phyloP scores from a whole-genome alignment of 2,329 filamentous ascomycete genomes.

The Hypoxylon sp. region DNA sequence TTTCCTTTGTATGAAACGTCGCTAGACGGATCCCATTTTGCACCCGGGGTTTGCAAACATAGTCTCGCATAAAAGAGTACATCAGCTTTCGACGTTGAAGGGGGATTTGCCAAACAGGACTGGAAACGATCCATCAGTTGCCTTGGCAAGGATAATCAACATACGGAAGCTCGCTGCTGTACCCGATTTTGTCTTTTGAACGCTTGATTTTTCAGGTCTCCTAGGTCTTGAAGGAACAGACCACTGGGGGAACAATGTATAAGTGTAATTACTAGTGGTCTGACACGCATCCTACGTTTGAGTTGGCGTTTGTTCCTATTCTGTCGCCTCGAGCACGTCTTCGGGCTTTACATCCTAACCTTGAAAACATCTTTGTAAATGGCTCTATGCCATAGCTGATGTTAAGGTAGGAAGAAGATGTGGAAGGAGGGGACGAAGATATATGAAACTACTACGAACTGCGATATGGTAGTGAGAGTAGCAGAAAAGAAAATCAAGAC shows the following conservation, averaged over 20 bases:
- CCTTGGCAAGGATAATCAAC: slow-evolving; percentile 19
- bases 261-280: slow-evolving; percentile 35
- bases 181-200: slow-evolving; percentile 34
- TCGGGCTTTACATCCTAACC: slow-evolving; percentile 10
- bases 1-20: slow-evolving; percentile 45
- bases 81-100: slow-evolving; percentile 21
- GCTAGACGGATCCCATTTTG: slow-evolving; percentile 33
- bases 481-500: slow-evolving; percentile 39
- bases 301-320: slow-evolving; percentile 14
- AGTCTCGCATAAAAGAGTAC: slow-evolving; percentile 37
- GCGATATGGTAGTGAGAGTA: slow-evolving; percentile 28
- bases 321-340: not conserved
- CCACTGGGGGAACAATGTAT: slow-evolving; percentile 17
- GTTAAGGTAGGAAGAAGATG: slow-evolving; percentile 11
- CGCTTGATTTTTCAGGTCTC: slow-evolving; percentile 14
- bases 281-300: slow-evolving; percentile 7
- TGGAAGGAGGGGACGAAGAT: slow-evolving; percentile 1
- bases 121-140: slow-evolving; percentile 7
- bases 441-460: slow-evolving; percentile 2
- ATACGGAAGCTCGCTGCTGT: slow-evolving; percentile 4
- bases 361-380: slow-evolving; percentile 1
- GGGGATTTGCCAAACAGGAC: slow-evolving; percentile 22
- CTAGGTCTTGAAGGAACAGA: slow-evolving; percentile 14
- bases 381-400: slow-evolving; percentile 17
- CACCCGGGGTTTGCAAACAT: slow-evolving; percentile 34